Evolutionary conservation across 371 early-diverging fungal species (phyloP).

Genomic region (Massospora cicadina): DNA sequence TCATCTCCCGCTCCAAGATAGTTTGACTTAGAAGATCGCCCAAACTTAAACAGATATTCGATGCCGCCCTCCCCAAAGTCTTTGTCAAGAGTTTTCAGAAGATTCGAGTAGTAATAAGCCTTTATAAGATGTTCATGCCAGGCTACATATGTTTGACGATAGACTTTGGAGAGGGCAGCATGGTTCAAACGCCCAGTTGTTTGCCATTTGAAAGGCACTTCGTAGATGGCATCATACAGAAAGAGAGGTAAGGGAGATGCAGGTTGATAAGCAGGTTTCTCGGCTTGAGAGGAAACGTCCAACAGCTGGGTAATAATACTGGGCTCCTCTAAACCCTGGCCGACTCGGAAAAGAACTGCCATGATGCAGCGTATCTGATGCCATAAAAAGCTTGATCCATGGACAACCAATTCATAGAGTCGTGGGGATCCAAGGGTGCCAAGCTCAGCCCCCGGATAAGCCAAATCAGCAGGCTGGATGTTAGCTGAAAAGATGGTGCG

Average conservation of each 20-base stretch:
- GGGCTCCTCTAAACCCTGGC: slow-evolving; percentile 45
- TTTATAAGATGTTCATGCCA: slow-evolving; percentile 5
- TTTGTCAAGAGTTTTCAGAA: background rate
- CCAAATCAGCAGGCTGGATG: slow-evolving; percentile 21
- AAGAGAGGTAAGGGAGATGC: slow-evolving; percentile 77
- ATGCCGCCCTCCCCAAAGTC: background rate
- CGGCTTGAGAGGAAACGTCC: slow-evolving; percentile 27
- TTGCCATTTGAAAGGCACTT: slow-evolving; percentile 14
- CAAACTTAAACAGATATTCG: background rate
- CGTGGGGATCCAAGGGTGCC: slow-evolving; percentile 5
- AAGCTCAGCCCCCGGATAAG: background rate
- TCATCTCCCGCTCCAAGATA: background rate
- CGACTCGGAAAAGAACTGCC: slow-evolving; percentile 72
- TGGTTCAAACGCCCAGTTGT: background rate
- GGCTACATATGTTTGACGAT: background rate
- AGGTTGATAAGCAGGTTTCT: slow-evolving; percentile 63
- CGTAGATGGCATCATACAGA: slow-evolving; percentile 68
- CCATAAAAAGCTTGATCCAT: slow-evolving; percentile 63
- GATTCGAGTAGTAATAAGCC: slow-evolving; percentile 4
- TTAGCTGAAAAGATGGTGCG: slow-evolving; percentile 42
- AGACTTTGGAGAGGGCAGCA: background rate
- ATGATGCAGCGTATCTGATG: slow-evolving; percentile 96
- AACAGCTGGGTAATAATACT: slow-evolving; percentile 32
- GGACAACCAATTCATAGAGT: slow-evolving; percentile 9
- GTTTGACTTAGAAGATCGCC: background rate